Evolutionary conservation across 2,329 filamentous ascomycete genomes (phyloP).

Genomic region (Pyrenophora tritici-repentis): DNA sequence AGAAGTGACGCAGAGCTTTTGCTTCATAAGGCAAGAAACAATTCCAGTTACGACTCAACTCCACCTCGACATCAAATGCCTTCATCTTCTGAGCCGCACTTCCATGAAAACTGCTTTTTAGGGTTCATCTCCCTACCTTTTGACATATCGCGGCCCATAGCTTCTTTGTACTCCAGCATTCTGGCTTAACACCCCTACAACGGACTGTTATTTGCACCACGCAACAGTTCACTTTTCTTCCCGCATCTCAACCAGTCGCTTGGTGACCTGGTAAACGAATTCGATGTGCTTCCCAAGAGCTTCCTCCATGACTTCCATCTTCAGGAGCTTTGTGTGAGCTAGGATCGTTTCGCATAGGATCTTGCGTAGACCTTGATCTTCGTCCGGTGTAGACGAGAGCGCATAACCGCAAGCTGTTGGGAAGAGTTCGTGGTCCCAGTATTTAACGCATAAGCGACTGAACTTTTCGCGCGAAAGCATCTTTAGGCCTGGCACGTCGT

Average conservation of each 20-base stretch:
- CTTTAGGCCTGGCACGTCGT: constrained; percentile 11
- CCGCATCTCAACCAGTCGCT: neutral
- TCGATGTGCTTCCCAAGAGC: neutral
- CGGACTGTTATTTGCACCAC: too few species aligned
- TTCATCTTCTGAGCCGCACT: too few species aligned
- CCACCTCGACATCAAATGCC: too few species aligned
- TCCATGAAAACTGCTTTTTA: too few species aligned
- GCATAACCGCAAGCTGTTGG: neutral
- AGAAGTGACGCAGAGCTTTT: too few species aligned
- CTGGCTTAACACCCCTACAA: too few species aligned
- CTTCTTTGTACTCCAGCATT: too few species aligned
- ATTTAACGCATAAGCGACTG: neutral
- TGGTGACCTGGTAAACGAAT: neutral
- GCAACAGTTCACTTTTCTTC: too few species aligned
- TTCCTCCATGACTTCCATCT: neutral
- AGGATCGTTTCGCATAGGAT: neutral
- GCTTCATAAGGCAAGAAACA: too few species aligned
- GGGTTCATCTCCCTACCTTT: too few species aligned
- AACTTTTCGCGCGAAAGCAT: constrained; percentile 12
- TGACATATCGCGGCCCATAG: too few species aligned
- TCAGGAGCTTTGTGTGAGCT: neutral
- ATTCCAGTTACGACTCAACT: too few species aligned
- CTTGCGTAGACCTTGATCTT: neutral
- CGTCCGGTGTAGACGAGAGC: neutral
- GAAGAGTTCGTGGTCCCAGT: neutral